A percentile compares a stretch with the other conserved stretches of the same genome.
Evolutionary conservation across 441 rosid species (phyloP).

Genomic region (Pelargonium australe): DNA sequence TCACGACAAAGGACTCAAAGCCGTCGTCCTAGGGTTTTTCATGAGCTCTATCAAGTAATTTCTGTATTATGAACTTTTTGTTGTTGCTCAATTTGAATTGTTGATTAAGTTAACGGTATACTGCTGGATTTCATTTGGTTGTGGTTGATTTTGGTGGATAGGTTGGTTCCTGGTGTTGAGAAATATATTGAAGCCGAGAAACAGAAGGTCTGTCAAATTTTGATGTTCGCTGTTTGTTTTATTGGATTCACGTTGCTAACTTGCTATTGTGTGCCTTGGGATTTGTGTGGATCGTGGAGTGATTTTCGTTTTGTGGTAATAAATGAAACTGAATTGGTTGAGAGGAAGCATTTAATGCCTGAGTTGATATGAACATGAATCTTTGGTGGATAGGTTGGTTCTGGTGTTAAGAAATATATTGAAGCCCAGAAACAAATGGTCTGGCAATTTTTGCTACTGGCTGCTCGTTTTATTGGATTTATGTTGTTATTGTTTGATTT

Average conservation of each 20-base stretch:
- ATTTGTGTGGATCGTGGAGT: not conserved
- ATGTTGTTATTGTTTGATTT: not conserved
- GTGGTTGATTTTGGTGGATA: constrained; percentile 20
- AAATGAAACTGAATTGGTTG: not conserved
- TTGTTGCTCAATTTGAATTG: not conserved
- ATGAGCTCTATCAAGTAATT: constrained; percentile 61
- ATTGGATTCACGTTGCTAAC: constrained; percentile 10
- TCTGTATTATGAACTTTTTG: not conserved
- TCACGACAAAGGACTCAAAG: constrained; percentile 59
- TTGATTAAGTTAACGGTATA: not conserved
- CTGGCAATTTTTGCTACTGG: not conserved
- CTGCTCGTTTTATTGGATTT: constrained; percentile 11
- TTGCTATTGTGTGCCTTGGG: not conserved
- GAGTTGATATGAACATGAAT: not conserved
- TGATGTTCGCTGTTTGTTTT: not conserved
- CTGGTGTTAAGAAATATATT: constrained; percentile 71
- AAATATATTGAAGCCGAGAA: constrained; percentile 77
- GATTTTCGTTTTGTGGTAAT: not conserved
- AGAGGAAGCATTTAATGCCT: not conserved
- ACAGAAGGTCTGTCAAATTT: constrained; percentile 57
- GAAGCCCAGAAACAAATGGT: constrained; percentile 98
- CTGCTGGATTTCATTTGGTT: constrained; percentile 9
- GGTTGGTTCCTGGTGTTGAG: constrained; percentile 80
- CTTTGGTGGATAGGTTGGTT: constrained; percentile 41
- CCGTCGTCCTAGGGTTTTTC: constrained; percentile 41